A percentile compares a stretch with the other conserved stretches of the same genome.
These are phyloP conservation scores for Hevea brasiliensis DNA, from an alignment of 345 rosid species.

Conservation along the genomic window DNA sequence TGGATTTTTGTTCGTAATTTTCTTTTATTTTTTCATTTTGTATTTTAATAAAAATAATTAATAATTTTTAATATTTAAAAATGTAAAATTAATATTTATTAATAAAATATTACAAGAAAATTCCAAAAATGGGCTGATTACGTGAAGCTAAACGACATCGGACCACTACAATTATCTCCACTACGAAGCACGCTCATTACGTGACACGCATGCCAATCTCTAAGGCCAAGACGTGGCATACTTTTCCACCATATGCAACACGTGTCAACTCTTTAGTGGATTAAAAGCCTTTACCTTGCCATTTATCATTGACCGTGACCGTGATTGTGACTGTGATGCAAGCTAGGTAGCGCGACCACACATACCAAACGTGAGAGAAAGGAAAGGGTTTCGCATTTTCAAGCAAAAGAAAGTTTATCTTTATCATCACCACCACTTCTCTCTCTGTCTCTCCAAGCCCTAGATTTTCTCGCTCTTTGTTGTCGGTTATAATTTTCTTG, in stretches of 20 bases:
- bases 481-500: conserved; percentile 19
- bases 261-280: neutral
- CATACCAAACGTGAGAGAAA: conserved; percentile 5
- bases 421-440: too few species aligned
- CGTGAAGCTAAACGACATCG: too few species aligned
- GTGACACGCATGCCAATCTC: neutral
- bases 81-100: too few species aligned
- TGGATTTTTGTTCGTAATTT: too few species aligned
- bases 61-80: too few species aligned
- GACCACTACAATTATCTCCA: too few species aligned
- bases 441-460: conserved; percentile 25
- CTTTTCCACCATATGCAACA: neutral
- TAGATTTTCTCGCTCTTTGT: conserved; percentile 43
- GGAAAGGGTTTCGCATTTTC: neutral
- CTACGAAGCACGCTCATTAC: too few species aligned
- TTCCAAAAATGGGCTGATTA: too few species aligned
- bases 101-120: too few species aligned
- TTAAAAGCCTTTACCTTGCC: neutral
- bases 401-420: too few species aligned
- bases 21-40: too few species aligned
- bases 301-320: neutral
- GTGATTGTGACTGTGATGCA: neutral
- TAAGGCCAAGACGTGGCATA: neutral
- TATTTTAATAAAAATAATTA: too few species aligned
- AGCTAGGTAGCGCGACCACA: neutral